Evolutionary conservation across 2,329 filamentous ascomycete species (phyloP).

Genomic region (Fusarium decemcellulare): DNA sequence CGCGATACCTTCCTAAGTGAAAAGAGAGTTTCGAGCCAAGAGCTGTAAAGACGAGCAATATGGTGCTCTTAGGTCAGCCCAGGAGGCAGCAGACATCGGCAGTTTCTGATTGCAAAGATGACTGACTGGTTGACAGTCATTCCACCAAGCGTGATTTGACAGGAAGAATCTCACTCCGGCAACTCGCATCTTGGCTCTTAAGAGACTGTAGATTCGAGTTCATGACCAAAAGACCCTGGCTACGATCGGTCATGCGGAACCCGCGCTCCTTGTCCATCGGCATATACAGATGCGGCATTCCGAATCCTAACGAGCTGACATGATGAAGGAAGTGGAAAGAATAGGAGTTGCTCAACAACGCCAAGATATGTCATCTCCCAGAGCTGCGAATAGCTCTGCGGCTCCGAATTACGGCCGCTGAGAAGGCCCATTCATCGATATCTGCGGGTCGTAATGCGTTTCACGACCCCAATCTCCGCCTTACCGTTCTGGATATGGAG

Average conservation of each 20-base stretch:
- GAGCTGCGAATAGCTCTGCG: conserved; percentile 12
- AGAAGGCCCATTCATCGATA: conserved; percentile 26
- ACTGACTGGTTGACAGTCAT: too few relatives aligned
- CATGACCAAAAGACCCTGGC: too few relatives aligned
- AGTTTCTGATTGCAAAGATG: background rate
- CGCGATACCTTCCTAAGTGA: background rate
- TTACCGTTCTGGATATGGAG: conserved; percentile 21
- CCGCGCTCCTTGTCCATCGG: background rate
- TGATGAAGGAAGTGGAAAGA: conserved; percentile 31
- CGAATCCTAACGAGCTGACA: conserved; percentile 22
- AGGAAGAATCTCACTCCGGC: too few relatives aligned
- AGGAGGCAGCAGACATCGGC: background rate
- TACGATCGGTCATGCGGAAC: background rate
- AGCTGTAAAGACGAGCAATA: background rate
- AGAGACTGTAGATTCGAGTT: too few relatives aligned
- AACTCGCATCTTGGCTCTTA: too few relatives aligned
- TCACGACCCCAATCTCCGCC: conserved; percentile 35
- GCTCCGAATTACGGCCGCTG: conserved; percentile 37
- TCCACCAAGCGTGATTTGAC: too few relatives aligned
- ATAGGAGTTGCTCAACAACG: conserved; percentile 23
- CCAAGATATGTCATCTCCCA: conserved; percentile 14
- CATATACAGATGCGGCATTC: conserved; percentile 12
- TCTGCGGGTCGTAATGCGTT: conserved; percentile 27
- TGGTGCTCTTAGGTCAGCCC: background rate
- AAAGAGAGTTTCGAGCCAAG: background rate